These are phyloP conservation scores for Endocalyx cinctus DNA, from an alignment of 2,329 filamentous ascomycete genomes.

Conservation along the genomic window DNA sequence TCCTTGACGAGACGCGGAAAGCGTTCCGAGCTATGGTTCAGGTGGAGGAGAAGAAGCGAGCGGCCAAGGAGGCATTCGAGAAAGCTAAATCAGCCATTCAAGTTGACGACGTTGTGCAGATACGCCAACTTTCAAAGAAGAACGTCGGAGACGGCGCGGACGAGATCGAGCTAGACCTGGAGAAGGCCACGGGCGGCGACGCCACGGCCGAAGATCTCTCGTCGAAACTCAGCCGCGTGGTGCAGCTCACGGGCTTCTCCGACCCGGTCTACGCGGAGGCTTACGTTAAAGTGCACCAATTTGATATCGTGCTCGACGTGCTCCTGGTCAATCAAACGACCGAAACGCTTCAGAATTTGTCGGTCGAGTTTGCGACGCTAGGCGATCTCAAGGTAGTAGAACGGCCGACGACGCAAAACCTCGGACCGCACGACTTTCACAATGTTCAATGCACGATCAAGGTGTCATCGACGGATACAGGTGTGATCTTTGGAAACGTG, in stretches of 20 bases:
- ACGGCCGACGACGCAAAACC: constrained; percentile 90
- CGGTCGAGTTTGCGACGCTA: constrained; percentile 96
- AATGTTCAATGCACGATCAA: constrained; percentile 99
- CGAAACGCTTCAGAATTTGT: constrained; percentile 93
- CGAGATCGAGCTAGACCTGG: constrained; percentile 83
- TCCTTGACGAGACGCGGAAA: constrained; percentile 89
- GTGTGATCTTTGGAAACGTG: constrained; percentile 97
- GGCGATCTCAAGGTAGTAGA: constrained; percentile 98
- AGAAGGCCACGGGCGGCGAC: constrained; percentile 91
- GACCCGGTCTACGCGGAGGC: constrained; percentile 98
- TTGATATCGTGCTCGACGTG: constrained; percentile 96
- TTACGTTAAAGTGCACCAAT: constrained; percentile 97
- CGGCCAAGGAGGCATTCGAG: constrained; percentile 87
- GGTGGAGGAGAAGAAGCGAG: constrained; percentile 94
- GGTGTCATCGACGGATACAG: constrained; percentile 95
- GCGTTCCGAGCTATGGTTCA: constrained; percentile 97
- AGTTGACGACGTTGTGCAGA: constrained; percentile 90
- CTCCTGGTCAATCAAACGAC: constrained; percentile 95
- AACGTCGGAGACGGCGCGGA: constrained; percentile 76
- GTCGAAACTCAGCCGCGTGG: constrained; percentile 91
- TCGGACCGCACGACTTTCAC: constrained; percentile 92
- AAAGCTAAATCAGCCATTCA: constrained; percentile 92
- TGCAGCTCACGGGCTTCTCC: constrained; percentile 96
- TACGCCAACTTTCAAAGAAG: constrained; percentile 91
- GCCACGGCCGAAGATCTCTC: constrained; percentile 76